A percentile compares a stretch with the other conserved stretches of the same genome.
phyloP scores from a whole-genome alignment of 495 filamentous ascomycete species.

The Hyaloscypha hepaticicola region DNA sequence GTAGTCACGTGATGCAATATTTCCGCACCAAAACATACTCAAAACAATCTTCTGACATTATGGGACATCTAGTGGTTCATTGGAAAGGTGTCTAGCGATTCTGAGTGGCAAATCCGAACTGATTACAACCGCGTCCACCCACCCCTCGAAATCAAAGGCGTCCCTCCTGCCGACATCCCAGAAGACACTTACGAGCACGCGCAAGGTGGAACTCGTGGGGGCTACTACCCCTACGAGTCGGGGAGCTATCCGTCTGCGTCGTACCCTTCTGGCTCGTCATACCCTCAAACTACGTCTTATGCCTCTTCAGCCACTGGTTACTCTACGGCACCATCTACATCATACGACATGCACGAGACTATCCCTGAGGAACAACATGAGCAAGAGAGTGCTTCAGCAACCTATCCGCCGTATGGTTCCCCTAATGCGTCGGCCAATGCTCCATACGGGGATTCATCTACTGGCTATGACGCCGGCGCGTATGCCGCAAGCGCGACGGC shows the following conservation, averaged over 20 bases:
- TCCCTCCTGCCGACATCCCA: neutral
- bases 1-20: neutral
- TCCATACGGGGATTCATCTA: neutral
- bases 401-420: too few relatives aligned
- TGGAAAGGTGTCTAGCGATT: neutral
- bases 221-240: neutral
- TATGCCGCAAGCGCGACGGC: too few relatives aligned
- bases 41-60: neutral
- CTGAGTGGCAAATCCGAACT: neutral
- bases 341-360: too few relatives aligned
- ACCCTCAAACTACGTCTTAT: neutral
- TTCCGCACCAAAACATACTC: neutral
- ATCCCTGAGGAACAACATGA: too few relatives aligned
- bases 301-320: too few relatives aligned
- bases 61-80: neutral
- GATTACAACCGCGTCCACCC: conserved; percentile 4
- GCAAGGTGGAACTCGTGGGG: neutral
- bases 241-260: neutral
- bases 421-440: too few relatives aligned
- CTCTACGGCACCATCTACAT: too few relatives aligned
- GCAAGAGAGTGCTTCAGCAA: too few relatives aligned
- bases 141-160: neutral
- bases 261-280: neutral
- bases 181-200: neutral
- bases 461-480: neutral